A percentile compares a stretch with the other conserved stretches of the same genome.
These are phyloP conservation scores for Calonectria honghensis DNA, from an alignment of 2,329 filamentous ascomycete genomes.

Conservation along the genomic window DNA sequence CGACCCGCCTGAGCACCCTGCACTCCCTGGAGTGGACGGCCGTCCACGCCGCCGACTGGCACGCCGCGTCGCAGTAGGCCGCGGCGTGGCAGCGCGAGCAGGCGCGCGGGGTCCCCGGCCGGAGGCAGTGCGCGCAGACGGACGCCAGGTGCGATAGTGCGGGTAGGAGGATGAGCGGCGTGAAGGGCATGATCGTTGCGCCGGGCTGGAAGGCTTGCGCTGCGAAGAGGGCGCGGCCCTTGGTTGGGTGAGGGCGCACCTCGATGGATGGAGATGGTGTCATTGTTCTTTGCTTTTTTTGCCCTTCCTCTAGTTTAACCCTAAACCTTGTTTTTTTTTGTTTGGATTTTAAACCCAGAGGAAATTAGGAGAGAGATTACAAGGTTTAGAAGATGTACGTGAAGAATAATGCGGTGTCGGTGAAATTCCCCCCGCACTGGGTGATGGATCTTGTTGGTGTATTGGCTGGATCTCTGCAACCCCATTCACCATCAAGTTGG, in stretches of 20 bases:
- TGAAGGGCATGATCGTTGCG: slow-evolving; percentile 67
- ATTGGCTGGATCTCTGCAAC: neutral
- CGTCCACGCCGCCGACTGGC: slow-evolving; percentile 74
- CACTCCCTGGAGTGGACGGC: slow-evolving; percentile 74
- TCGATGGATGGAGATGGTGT: slow-evolving; percentile 50
- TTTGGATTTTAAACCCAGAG: neutral
- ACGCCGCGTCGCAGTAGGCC: slow-evolving; percentile 72
- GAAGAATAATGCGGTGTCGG: slow-evolving; percentile 6
- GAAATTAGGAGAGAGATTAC: neutral
- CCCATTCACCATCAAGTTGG: neutral
- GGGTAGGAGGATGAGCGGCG: slow-evolving; percentile 68
- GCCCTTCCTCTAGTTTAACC: neutral
- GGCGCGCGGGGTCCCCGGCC: slow-evolving; percentile 55
- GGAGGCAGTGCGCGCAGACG: slow-evolving; percentile 72
- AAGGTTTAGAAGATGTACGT: neutral
- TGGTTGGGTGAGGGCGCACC: slow-evolving; percentile 56
- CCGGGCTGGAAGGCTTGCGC: slow-evolving; percentile 66
- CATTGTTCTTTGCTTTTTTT: slow-evolving; percentile 30
- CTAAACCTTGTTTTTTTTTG: neutral
- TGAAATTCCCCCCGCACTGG: slow-evolving; percentile 17
- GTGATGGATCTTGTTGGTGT: slow-evolving; percentile 7
- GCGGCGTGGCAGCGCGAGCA: slow-evolving; percentile 73
- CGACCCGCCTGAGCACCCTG: slow-evolving; percentile 62
- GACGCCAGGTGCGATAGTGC: slow-evolving; percentile 62
- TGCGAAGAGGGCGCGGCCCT: slow-evolving; percentile 69